phyloP scores from a whole-genome alignment of 139 green algal genomes.

The Parachlorella kessleri region DNA sequence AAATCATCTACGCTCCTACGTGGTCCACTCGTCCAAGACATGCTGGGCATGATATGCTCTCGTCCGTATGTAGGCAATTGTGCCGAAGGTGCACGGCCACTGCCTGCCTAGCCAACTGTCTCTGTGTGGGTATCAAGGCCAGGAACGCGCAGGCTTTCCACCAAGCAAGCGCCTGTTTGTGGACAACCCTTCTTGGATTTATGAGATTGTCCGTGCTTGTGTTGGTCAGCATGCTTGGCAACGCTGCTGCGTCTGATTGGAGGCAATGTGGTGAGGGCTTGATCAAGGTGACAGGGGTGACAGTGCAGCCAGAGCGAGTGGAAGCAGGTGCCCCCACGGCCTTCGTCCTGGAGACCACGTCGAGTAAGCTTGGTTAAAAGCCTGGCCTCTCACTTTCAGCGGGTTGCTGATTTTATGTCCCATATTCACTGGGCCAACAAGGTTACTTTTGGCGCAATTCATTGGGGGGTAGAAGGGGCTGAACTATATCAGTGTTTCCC shows the following conservation, averaged over 20 bases:
- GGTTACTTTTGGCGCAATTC: not conserved
- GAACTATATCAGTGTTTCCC: too few species aligned
- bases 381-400: too few species aligned
- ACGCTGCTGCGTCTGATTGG: not conserved
- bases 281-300: not conserved
- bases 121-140: too few species aligned
- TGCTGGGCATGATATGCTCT: too few species aligned
- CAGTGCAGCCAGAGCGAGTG: not conserved
- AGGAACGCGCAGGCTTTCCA: not conserved
- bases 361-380: not conserved
- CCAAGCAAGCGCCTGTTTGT: not conserved
- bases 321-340: too few species aligned
- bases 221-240: not conserved
- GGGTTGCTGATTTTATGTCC: too few species aligned
- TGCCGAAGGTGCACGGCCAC: not conserved
- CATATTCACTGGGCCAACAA: not conserved
- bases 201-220: not conserved
- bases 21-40: too few species aligned
- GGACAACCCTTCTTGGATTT: not conserved
- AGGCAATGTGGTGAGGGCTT: not conserved
- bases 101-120: not conserved
- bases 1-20: too few species aligned
- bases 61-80: too few species aligned
- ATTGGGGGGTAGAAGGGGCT: too few species aligned
- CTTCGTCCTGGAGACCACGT: not conserved